Evolutionary conservation across 2,329 filamentous ascomycete species (phyloP), one percentile per base, ranked within the genome.

Genomic region (Verticillium alfalfae): DNA sequence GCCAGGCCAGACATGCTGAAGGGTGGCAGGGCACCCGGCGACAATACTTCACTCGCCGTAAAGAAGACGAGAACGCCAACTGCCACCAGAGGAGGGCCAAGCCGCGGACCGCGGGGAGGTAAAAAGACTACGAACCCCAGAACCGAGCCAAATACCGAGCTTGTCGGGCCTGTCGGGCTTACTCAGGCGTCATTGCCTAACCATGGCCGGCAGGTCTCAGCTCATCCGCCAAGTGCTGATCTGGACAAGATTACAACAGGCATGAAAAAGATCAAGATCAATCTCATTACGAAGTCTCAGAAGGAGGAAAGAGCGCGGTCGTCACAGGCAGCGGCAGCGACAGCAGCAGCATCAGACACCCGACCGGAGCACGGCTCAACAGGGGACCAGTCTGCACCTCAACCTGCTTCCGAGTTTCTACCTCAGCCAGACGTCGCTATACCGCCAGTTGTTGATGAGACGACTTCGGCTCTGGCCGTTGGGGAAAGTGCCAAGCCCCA

Each of bases 241-340:
- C 69, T 88, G 39, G 83, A 87, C 60, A 80, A 75, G 58, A 77
- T 89, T 63, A 83, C 84, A 0, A 78, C 76, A 39, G 81, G 83
- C 1, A 83, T 88, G 80, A 87, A 84, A 70, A 86, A 83, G 70
- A 84, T 88, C 62, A 87, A 83, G 69, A 85, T 88, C 67, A 87
- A 83, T 59, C 70, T 88, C 31, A 76, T 87, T 45, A 86, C 84
- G 1, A 80, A 86, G 63, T 78, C 84, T 45, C 82, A 87, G 67
- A 82, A 79, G 66, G 84, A 86, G 58, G 84, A 82, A 1, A 80
- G 77, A 34, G 79, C 80, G 59, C 69, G 70, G 60, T 67, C 71
- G n/a, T 58, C 60, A 22, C 49, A 68, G 56, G 62, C 59, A 63
- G 45, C 45, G 55, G 62, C 59, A 63, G 45, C 45, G 55, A 56